Evolutionary conservation across 1,284 basidiomycete genomes (phyloP).

Genomic region (Heterobasidion annosum): DNA sequence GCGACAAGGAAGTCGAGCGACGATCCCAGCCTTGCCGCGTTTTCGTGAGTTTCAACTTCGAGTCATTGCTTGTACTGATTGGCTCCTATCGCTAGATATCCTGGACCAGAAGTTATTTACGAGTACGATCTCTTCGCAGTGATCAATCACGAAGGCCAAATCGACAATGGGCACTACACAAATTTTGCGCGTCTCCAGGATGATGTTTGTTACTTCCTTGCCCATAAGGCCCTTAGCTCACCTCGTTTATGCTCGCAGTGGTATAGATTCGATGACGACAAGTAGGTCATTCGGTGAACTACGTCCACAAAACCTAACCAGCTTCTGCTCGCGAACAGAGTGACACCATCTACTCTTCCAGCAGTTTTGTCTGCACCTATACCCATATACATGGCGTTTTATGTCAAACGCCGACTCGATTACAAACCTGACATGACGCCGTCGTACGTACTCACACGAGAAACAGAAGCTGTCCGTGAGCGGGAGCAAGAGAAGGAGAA

Average conservation of each 20-base stretch:
- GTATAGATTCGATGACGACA: constrained; percentile 95
- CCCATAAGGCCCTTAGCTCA: constrained; percentile 13
- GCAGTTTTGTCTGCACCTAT: constrained; percentile 64
- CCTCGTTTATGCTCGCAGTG: constrained; percentile 42
- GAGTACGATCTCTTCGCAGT: constrained; percentile 92
- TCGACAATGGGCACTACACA: constrained; percentile 93
- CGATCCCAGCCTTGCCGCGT: neutral
- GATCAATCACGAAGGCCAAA: constrained; percentile 90
- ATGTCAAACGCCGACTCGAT: constrained; percentile 79
- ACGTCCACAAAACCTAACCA: neutral
- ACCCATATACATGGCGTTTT: constrained; percentile 88
- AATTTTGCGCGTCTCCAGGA: constrained; percentile 73
- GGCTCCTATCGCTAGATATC: constrained; percentile 18
- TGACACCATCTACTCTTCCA: constrained; percentile 59
- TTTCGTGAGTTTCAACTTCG: neutral
- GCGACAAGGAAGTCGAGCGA: constrained; percentile 24
- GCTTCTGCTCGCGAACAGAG: constrained; percentile 30
- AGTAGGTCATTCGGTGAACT: constrained; percentile 35
- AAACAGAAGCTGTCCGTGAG: constrained; percentile 58
- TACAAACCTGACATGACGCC: constrained; percentile 66
- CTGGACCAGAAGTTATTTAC: constrained; percentile 66
- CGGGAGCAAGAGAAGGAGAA: constrained; percentile 46
- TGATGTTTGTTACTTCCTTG: constrained; percentile 40
- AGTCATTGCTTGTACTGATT: neutral
- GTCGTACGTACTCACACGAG: constrained; percentile 61